A percentile compares a stretch with the other conserved stretches of the same genome.
Conservation (phyloP, 2,329 filamentous ascomycete genomes). For the Davidsoniella neocaledoniae region DNA sequence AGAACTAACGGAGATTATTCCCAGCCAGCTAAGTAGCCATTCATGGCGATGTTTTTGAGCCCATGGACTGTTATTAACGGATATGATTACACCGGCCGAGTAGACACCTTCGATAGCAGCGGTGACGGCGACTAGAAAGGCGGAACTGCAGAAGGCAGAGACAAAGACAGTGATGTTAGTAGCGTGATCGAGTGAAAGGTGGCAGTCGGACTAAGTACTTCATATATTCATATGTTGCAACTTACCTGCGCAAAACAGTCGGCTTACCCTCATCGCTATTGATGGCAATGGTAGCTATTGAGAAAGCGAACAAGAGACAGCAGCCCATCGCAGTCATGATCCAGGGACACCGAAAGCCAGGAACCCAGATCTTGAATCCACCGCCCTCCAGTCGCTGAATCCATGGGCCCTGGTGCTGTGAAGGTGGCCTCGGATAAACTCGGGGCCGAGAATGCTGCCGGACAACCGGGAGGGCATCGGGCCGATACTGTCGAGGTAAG, state of each 20-base stretch:
- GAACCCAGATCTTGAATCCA: background rate
- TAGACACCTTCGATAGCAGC: conserved; percentile 2
- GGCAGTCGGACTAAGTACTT: background rate
- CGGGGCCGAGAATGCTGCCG: background rate
- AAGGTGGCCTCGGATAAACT: background rate
- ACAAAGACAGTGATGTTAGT: background rate
- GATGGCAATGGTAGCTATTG: conserved; percentile 4
- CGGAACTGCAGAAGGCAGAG: background rate
- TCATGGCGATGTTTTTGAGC: background rate
- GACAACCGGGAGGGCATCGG: background rate
- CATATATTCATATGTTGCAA: background rate
- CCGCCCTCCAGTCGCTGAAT: background rate
- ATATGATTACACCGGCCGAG: background rate
- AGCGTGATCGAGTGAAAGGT: background rate
- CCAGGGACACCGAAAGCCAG: background rate
- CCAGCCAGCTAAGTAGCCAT: conserved; percentile 3
- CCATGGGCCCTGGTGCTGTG: background rate
- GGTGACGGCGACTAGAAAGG: conserved; percentile 8
- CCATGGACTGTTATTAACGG: background rate
- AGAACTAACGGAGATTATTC: background rate
- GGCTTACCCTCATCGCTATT: background rate
- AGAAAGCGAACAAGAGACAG: conserved; percentile 6
- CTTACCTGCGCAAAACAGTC: conserved; percentile 1
- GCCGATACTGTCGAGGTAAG: background rate
- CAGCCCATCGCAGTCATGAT: background rate